These are phyloP conservation scores for Tuber magnatum DNA, from an alignment of 495 filamentous ascomycete species.

Conservation along the genomic window DNA sequence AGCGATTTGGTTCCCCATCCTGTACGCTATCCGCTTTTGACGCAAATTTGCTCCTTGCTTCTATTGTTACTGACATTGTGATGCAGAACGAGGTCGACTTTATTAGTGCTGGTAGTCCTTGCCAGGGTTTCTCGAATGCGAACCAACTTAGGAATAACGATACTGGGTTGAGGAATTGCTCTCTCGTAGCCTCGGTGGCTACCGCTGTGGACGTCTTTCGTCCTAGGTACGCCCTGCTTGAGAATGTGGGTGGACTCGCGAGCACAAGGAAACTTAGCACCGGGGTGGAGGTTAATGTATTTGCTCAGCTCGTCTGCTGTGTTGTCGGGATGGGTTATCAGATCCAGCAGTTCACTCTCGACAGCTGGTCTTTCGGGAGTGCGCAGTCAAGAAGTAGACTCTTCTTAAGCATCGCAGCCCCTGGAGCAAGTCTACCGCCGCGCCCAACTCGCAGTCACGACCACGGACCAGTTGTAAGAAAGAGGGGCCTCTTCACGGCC, in stretches of 20 bases:
- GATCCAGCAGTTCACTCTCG: conserved; percentile 53
- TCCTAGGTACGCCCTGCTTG: conserved; percentile 62
- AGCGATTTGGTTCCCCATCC: conserved; percentile 27
- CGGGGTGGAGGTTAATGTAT: conserved; percentile 50
- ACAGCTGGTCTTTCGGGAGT: conserved; percentile 62
- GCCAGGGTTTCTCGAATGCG: conserved; percentile 60
- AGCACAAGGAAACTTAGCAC: conserved; percentile 30
- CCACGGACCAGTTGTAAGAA: conserved; percentile 44
- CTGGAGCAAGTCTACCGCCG: conserved; percentile 50
- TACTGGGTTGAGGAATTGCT: conserved; percentile 55
- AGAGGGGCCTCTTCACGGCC: conserved; percentile 50
- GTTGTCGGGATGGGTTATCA: conserved; percentile 70
- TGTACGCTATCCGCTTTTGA: conserved; percentile 11
- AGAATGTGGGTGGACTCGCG: conserved; percentile 64
- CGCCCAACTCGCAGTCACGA: conserved; percentile 56
- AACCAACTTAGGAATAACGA: conserved; percentile 50
- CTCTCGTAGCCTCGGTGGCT: conserved; percentile 64
- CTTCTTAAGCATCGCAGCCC: conserved; percentile 60
- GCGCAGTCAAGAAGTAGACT: conserved; percentile 57
- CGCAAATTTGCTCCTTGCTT: neutral
- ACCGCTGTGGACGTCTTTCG: conserved; percentile 65
- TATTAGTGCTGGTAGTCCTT: conserved; percentile 65
- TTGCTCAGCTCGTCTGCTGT: conserved; percentile 60
- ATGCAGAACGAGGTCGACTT: conserved; percentile 56
- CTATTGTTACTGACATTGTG: conserved; percentile 38